Percentiles rank a stretch among this genome's conserved stretches.
These are phyloP conservation scores for Orbilia oligospora DNA, from an alignment of 2,329 filamentous ascomycete species.

Conservation along the genomic window DNA sequence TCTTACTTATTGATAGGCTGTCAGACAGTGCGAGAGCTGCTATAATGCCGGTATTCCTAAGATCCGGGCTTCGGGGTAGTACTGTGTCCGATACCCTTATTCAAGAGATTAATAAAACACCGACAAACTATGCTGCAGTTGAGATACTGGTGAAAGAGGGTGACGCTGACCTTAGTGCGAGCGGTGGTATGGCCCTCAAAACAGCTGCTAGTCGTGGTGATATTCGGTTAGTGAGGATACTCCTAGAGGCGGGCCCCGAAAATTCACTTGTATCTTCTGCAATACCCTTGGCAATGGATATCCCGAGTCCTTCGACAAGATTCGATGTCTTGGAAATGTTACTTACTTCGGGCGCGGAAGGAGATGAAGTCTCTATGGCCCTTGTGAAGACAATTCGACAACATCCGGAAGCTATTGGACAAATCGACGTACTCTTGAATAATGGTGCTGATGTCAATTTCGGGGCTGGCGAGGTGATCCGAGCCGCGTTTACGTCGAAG, in stretches of 20 bases:
- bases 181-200: conserved; percentile 43
- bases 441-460: conserved; percentile 55
- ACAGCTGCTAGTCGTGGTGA: conserved; percentile 38
- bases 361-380: conserved; percentile 51
- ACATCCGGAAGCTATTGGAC: conserved; percentile 52
- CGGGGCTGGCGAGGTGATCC: conserved; percentile 40
- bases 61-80: conserved; percentile 32
- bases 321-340: conserved; percentile 48
- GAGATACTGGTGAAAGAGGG: conserved; percentile 40
- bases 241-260: conserved; percentile 36
- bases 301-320: conserved; percentile 30
- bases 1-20: conserved; percentile 33
- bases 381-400: conserved; percentile 49
- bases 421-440: conserved; percentile 43
- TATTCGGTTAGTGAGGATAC: conserved; percentile 35
- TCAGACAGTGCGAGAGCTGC: conserved; percentile 19
- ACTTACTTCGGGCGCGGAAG: conserved; percentile 46
- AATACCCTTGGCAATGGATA: conserved; percentile 46
- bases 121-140: conserved; percentile 32
- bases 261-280: conserved; percentile 39
- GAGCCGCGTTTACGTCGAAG: conserved; percentile 46
- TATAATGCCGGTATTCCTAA: conserved; percentile 41
- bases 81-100: conserved; percentile 43
- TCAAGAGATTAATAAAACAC: conserved; percentile 43
- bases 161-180: conserved; percentile 29